Conservation (phyloP, 441 rosid species). For the Omphalea diandra region DNA sequence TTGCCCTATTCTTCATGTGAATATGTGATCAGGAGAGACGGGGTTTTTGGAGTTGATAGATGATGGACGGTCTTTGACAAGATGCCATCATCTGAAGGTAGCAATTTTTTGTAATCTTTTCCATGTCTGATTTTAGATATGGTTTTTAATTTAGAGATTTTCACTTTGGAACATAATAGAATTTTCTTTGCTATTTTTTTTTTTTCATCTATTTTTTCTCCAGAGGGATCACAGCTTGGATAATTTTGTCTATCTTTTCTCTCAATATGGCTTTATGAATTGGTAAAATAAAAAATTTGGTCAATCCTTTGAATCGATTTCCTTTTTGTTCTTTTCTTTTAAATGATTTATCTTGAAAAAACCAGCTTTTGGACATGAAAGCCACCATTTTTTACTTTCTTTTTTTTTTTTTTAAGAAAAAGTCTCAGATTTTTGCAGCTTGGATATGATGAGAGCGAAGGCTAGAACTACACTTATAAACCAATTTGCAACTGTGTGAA, state of each 20-base stretch:
- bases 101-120: background rate
- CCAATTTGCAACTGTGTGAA: background rate
- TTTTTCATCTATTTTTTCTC: background rate
- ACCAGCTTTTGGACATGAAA: background rate
- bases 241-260: background rate
- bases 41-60: constrained; percentile 47
- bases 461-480: background rate
- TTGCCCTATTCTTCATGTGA: constrained; percentile 62
- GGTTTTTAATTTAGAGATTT: background rate
- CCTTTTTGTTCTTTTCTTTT: background rate
- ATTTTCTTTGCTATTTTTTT: background rate
- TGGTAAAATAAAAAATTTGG: background rate
- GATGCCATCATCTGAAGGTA: constrained; percentile 2
- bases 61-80: background rate
- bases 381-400: too few species aligned
- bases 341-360: background rate
- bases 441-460: background rate
- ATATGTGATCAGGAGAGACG: constrained; percentile 54
- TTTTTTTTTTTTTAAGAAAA: background rate
- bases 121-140: background rate
- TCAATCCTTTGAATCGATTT: background rate
- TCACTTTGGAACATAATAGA: background rate
- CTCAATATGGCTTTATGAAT: background rate
- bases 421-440: background rate
- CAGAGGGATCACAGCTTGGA: background rate